A percentile compares a stretch with the other conserved stretches of the same genome.
phyloP scores from a whole-genome alignment of 2,329 filamentous ascomycete species.

The Venturiaceae sp. region DNA sequence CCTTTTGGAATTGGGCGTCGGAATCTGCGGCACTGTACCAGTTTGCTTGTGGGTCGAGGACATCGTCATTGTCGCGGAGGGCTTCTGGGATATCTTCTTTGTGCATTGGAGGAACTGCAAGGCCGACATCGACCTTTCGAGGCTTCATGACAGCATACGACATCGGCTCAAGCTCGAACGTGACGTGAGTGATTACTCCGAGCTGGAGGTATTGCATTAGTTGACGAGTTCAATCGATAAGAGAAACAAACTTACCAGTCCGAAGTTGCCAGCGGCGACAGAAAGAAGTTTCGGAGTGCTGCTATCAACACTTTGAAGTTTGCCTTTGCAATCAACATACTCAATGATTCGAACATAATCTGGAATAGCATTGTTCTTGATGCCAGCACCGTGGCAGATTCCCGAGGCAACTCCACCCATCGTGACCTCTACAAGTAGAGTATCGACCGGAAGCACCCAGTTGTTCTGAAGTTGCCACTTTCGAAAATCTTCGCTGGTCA shows the following conservation, averaged over 20 bases:
- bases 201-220: slow-evolving; percentile 16
- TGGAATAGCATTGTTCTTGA: no score
- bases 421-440: no score
- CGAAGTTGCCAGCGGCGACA: no score
- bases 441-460: slow-evolving; percentile 34
- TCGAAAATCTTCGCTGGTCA: slow-evolving; percentile 37
- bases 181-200: slow-evolving; percentile 40
- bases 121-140: slow-evolving; percentile 30
- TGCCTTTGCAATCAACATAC: no score
- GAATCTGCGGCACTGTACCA: slow-evolving; percentile 20
- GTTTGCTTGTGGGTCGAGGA: no score
- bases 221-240: slow-evolving; percentile 33
- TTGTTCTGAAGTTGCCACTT: slow-evolving; percentile 33
- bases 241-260: no score
- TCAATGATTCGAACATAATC: no score
- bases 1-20: slow-evolving; percentile 21
- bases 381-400: no score
- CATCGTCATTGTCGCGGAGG: slow-evolving; percentile 21
- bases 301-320: no score
- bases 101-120: slow-evolving; percentile 35
- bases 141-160: slow-evolving; percentile 37
- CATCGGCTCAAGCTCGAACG: slow-evolving; percentile 37
- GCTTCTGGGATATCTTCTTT: slow-evolving; percentile 28
- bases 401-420: no score
- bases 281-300: no score